A percentile compares a stretch with the other conserved stretches of the same genome.
Conservation (phyloP, 805 yeast genomes). For the Wickerhamiella parazyma region DNA sequence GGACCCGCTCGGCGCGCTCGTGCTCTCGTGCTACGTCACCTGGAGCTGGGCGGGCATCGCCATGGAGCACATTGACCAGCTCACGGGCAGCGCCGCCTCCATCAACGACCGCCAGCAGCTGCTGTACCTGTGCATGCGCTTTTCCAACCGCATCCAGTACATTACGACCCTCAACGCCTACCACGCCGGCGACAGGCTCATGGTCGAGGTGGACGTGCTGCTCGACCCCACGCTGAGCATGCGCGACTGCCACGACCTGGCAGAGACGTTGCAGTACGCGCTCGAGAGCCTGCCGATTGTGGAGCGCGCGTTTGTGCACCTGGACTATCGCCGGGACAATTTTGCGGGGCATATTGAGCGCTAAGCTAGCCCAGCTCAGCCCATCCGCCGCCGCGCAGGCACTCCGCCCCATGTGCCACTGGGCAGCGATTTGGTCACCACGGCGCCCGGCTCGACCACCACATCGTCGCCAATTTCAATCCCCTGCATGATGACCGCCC, state of each 20-base stretch:
- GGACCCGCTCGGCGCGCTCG: conserved; percentile 61
- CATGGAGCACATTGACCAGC: conserved; percentile 56
- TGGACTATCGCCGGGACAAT: conserved; percentile 36
- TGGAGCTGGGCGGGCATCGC: conserved; percentile 51
- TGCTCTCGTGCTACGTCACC: conserved; percentile 48
- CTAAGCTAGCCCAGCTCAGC: no score
- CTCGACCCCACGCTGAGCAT: conserved; percentile 37
- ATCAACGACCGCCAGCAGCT: conserved; percentile 51
- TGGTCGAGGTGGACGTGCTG: conserved; percentile 65
- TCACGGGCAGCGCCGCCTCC: conserved; percentile 61
- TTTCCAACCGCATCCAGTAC: conserved; percentile 50
- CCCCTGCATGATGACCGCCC: neutral
- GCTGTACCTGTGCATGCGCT: conserved; percentile 52
- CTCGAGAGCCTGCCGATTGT: conserved; percentile 64
- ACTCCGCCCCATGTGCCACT: neutral
- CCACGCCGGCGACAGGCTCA: conserved; percentile 64
- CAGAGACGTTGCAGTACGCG: conserved; percentile 70
- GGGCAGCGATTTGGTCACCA: neutral
- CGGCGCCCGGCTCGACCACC: neutral
- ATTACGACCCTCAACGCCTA: conserved; percentile 58
- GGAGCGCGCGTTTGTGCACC: conserved; percentile 70
- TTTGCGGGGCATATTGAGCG: conserved; percentile 27
- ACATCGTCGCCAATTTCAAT: neutral
- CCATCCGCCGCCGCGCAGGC: neutral
- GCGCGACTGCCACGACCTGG: conserved; percentile 65